These are phyloP conservation scores for Crotalaria pallida DNA, from an alignment of 306 rosid genomes.

Conservation along the genomic window DNA sequence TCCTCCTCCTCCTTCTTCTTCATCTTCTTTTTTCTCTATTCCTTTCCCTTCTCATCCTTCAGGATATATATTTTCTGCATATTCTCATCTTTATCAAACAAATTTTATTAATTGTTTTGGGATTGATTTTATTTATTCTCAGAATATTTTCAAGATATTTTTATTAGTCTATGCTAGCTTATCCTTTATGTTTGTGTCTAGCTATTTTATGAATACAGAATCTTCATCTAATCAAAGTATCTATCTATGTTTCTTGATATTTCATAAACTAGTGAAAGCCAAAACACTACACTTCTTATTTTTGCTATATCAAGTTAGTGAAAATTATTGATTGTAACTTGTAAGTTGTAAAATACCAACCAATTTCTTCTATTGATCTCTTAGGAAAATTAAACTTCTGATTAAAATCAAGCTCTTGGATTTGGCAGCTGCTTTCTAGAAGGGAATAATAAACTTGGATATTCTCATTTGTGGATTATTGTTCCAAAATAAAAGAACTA, in stretches of 20 bases:
- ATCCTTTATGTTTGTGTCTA: background rate
- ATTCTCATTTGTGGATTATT: slow-evolving; percentile 24
- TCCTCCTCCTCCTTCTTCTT: background rate
- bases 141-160: background rate
- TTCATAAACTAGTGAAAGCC: slow-evolving; percentile 6
- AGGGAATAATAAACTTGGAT: slow-evolving; percentile 16
- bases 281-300: background rate
- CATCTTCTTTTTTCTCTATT: background rate
- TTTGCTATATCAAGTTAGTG: background rate
- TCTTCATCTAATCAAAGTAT: slow-evolving; percentile 6
- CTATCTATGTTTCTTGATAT: background rate
- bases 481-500: background rate
- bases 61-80: background rate
- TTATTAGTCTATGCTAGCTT: background rate
- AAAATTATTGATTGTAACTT: background rate
- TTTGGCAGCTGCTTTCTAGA: background rate
- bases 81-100: slow-evolving; percentile 30
- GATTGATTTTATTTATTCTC: background rate
- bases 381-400: background rate
- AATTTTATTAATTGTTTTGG: slow-evolving; percentile 3
- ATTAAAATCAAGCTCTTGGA: slow-evolving; percentile 5
- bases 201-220: slow-evolving; percentile 1
- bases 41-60: background rate
- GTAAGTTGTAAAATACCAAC: background rate
- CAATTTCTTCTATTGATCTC: background rate